A percentile compares a stretch with the other conserved stretches of the same genome.
Conservation (phyloP, 345 rosid species). For the Ailanthus altissimus region DNA sequence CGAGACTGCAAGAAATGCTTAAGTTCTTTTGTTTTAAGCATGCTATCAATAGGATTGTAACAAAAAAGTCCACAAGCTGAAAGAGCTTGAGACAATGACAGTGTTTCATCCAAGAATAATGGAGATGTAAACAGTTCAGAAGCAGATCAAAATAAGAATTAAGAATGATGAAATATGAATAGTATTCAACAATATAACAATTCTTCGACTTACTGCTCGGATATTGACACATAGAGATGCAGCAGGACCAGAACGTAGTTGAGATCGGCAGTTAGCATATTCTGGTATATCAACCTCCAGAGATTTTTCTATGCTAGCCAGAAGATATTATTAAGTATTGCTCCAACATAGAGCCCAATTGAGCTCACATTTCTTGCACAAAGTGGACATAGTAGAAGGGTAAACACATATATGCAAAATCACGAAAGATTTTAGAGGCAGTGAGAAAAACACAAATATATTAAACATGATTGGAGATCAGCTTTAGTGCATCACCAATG, state of each 20-base stretch:
- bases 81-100: neutral
- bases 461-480: neutral
- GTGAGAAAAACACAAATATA: neutral
- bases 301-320: constrained; percentile 40
- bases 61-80: neutral
- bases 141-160: constrained; percentile 6
- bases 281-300: constrained; percentile 63
- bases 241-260: constrained; percentile 80
- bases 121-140: neutral
- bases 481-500: neutral
- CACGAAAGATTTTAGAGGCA: neutral
- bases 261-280: constrained; percentile 52
- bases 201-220: constrained; percentile 59
- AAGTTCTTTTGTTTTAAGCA: neutral
- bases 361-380: constrained; percentile 7
- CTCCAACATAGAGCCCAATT: neutral
- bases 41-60: neutral
- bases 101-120: neutral
- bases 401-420: neutral
- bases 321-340: constrained; percentile 14
- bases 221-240: constrained; percentile 73
- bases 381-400: neutral
- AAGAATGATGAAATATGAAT: neutral
- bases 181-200: neutral
- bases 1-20: neutral